Evolutionary conservation across 2,329 filamentous ascomycete genomes (phyloP), one percentile per base, ranked within the genome.

Genomic region (Phyllosticta citrichinensis): DNA sequence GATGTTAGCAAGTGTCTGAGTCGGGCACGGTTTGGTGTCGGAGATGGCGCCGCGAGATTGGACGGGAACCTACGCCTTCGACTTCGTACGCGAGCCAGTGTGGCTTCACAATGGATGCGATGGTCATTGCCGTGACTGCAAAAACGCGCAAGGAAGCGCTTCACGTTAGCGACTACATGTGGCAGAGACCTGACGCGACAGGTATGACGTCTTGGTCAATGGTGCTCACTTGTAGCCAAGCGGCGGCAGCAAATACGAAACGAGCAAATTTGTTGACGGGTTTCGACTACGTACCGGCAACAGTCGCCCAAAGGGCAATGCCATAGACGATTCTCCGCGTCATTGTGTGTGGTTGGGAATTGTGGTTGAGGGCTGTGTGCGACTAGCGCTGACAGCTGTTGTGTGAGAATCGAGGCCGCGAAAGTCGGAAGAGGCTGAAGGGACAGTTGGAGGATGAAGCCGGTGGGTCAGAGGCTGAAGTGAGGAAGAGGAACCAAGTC

Each of bases 121-220:
- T 78, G 24, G 87, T 89, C 80, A 91, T 83, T 63, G 81, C 81
- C 30, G 86, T 88, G 62, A 87, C 88, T 90, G 70, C 57, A 55
- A 59, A 58, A 24, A 61, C 14, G 47, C 24, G 27, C 30, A 12
- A 27, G 52, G 27, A 52, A n/a, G 40, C 40, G 40, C 24, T 55
- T 55, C 14, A 24, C 2, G 24, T 35, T 35, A 55, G 40, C 24
- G 19, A 30, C 22, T 17, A 30, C n/a, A n/a, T n/a, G 57, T 40
- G 25, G 17, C 14, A 22, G 52, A 6, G 52, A 47, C n/a, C n/a
- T n/a, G n/a, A n/a, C 40, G 11, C 17, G 27, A 47, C 33, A 30
- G 57, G 30, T 33, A 54, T 50, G 52, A 56, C 12, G 55, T 55
- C 20, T 67, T 61, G 64, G 66, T 65, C n/a, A 57, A 51, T 50